Evolutionary conservation across 2,329 filamentous ascomycete genomes (phyloP), one percentile per base, ranked within the genome.

Genomic region (Penicillium sp.): DNA sequence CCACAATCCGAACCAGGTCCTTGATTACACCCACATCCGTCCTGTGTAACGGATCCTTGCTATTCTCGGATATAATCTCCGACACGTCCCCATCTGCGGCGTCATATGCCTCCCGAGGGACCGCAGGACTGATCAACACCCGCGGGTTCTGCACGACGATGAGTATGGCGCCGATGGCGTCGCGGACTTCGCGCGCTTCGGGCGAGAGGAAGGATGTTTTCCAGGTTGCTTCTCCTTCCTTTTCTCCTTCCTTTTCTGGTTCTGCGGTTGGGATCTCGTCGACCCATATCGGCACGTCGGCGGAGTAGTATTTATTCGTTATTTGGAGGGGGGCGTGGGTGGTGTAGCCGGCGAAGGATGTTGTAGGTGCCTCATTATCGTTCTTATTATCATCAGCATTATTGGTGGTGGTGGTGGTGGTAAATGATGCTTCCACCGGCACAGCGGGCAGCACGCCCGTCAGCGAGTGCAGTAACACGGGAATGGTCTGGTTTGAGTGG

Each of bases 221-320:
- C 76, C 76, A 79, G 5, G 47, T 18, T 24, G 63, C 52, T 6
- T 46, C 40, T n/a, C 40, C 23, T 52, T 35, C 38, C 5, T 16
- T 11, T 9, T 24, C 43, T 40, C 40, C 48, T 30, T 47, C 23
- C 4, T 43, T 28, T 3, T 1, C 6, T 5, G 12, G 30, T 2
- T 11, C 16, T 3, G 57, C 35, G 20, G 69, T 56, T 1, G 74
- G 72, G 12, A 78, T 67, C 61, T 78, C 75, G 52, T 79, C 76
- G 20, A 78, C 75, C 76, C 76, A 79, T 46, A 79, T 68, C 16
- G 71, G 73, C 21, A 79, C 65, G 16, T 77, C 72, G 5, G 74
- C 68, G 4, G 61, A 66, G 59, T 78, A 79, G 62, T 79, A 79
- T 61, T 71, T 74, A 43, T 74, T 78, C 47, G 64, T 47, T 47